Evolutionary conservation across 306 rosid species (phyloP).

Genomic region (Inga laurina): DNA sequence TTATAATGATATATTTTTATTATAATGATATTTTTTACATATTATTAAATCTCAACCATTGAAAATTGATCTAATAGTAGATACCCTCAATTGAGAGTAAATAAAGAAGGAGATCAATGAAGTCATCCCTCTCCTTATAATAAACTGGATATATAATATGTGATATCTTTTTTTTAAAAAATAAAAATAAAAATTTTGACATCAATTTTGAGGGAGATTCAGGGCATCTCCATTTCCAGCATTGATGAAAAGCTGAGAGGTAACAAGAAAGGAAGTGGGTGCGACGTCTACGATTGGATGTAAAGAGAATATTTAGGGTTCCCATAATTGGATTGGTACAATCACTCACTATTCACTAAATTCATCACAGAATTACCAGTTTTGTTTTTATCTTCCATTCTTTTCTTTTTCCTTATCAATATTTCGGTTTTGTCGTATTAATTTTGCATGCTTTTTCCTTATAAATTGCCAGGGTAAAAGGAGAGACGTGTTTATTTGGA

Average conservation of each 20-base stretch:
- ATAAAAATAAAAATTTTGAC: too few relatives aligned
- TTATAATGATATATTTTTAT: too few relatives aligned
- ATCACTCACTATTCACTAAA: background rate
- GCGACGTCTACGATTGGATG: slow-evolving; percentile 2
- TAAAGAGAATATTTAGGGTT: slow-evolving; percentile 12
- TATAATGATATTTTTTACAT: too few relatives aligned
- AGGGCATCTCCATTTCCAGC: background rate
- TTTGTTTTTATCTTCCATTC: background rate
- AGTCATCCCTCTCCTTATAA: too few relatives aligned
- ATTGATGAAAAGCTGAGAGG: background rate
- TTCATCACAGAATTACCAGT: background rate
- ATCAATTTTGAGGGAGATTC: background rate
- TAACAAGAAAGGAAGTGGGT: background rate
- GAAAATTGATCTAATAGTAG: too few relatives aligned
- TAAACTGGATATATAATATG: background rate
- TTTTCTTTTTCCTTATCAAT: background rate
- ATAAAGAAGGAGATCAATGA: too few relatives aligned
- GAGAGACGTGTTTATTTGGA: background rate
- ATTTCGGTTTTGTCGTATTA: background rate
- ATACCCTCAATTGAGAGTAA: too few relatives aligned
- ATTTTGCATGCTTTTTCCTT: too few relatives aligned
- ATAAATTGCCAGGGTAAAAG: background rate
- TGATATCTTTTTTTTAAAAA: background rate
- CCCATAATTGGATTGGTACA: background rate
- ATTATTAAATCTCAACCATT: too few relatives aligned